A percentile compares a stretch with the other conserved stretches of the same genome.
phyloP scores from a whole-genome alignment of 495 filamentous ascomycete genomes.

The Hyaloscypha bicolor region DNA sequence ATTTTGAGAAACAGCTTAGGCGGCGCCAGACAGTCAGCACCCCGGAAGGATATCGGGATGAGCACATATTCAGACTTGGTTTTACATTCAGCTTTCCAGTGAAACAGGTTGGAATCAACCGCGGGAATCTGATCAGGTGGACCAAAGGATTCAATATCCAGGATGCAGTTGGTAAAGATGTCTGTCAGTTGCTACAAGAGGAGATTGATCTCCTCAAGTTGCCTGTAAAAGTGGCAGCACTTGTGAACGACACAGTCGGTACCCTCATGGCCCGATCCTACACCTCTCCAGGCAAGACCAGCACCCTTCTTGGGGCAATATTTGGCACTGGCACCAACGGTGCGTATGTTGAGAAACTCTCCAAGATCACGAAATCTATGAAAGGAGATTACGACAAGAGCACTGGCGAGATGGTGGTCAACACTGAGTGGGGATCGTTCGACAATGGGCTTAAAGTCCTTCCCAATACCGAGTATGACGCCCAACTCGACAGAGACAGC shows the following conservation, averaged over 20 bases:
- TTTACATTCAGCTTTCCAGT: conserved; percentile 99
- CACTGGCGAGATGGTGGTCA: conserved; percentile 95
- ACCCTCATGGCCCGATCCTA: conserved; percentile 98
- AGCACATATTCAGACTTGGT: conserved; percentile 84
- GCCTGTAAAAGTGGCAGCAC: conserved; percentile 87
- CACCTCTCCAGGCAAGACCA: conserved; percentile 84
- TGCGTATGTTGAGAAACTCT: conserved; percentile 81
- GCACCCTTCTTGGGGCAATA: conserved; percentile 88
- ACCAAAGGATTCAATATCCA: conserved; percentile 97
- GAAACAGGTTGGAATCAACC: conserved; percentile 90
- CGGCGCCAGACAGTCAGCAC: conserved; percentile 58
- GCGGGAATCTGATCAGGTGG: conserved; percentile 90
- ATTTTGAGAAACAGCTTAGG: conserved; percentile 72
- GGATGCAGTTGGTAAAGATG: conserved; percentile 91
- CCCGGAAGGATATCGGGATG: conserved; percentile 56
- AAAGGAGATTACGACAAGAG: conserved; percentile 72
- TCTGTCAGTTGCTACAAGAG: conserved; percentile 85
- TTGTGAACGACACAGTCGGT: conserved; percentile 97
- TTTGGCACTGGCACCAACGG: conserved; percentile 96
- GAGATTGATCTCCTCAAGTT: conserved; percentile 87
- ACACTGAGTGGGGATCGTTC: conserved; percentile 98
- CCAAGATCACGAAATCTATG: conserved; percentile 67
- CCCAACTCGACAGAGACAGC: conserved; percentile 72
- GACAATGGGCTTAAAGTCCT: conserved; percentile 89
- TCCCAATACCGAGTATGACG: conserved; percentile 84